Evolutionary conservation across 2,329 filamentous ascomycete species (phyloP), one percentile per base, ranked within the genome.

Genomic region (Pseudogymnoascus sp.): DNA sequence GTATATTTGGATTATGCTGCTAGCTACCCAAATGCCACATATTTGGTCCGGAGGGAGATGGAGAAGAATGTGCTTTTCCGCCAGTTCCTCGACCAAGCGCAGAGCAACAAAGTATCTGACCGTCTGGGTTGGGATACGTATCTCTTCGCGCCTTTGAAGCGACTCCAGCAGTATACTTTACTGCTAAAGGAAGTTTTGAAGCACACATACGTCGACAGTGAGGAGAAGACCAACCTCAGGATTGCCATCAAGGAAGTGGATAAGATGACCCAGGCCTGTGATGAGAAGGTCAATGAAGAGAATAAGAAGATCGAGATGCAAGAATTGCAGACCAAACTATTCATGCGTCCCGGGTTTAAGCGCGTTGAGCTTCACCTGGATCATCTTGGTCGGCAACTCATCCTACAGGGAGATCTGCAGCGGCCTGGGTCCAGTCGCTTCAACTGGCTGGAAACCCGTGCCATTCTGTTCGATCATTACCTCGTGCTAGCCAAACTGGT

Each of bases 391-490:
- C 85, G 94, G 65, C 88, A 96, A 70, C 82, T 99, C 61, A 88
- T 99, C 64, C 88, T 88, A 73, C 85, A 92, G 68, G 94, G 94
- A 62, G 92, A 97, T 68, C 77, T 99, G 62, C 91, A 95, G 72
- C 82, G 94, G 64, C 88, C 91, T 77, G 91, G 93, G 61, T 90
- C 87, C 43, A 95, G 90, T 72, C 86, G 91, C 61, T 94, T 97
- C 71, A 88, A 87, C 65, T 96, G 93, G 88, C 86, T 97, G 6
- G 94, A 99, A 69, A 95, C 90, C 0, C 91, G 97, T 71, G 91
- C 90, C 2, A 82, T 99, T 50, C 81, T 99, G 0, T 97, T 99
- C 70, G 95, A 99, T 69, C 92, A 99, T 74, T 99, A 97, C 73
- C 81, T 99, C 37, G 92, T 99, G 35, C 77, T 99, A 47, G 89